Evolutionary conservation across 148 eudicot species (phyloP).

Genomic region (Chenopodium suecicum): DNA sequence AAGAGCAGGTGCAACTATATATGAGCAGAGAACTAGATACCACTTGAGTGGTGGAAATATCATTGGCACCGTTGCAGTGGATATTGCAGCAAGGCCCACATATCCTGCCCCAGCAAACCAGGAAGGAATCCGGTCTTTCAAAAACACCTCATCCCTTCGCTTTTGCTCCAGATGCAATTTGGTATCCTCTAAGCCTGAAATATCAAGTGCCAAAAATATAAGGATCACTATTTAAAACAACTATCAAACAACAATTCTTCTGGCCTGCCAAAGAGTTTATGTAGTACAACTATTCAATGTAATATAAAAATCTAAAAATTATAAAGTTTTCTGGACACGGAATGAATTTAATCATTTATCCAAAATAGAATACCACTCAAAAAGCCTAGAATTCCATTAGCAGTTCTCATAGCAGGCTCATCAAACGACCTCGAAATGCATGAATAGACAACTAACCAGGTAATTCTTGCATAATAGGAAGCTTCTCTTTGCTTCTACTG

Average conservation of each 20-base stretch:
- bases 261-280: background rate
- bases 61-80: slow-evolving; percentile 51
- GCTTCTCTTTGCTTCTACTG: slow-evolving; percentile 42
- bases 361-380: background rate
- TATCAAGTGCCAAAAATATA: slow-evolving; percentile 1
- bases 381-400: background rate
- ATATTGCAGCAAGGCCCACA: slow-evolving; percentile 62
- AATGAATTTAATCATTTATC: background rate
- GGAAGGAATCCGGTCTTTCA: slow-evolving; percentile 56
- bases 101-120: slow-evolving; percentile 76
- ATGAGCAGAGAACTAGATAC: slow-evolving; percentile 63
- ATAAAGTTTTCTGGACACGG: background rate
- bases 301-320: too few relatives aligned
- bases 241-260: background rate
- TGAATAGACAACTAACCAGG: slow-evolving; percentile 31
- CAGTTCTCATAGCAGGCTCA: background rate
- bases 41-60: slow-evolving; percentile 69
- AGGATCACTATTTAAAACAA: background rate
- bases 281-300: too few relatives aligned
- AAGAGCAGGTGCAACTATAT: slow-evolving; percentile 73
- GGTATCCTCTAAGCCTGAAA: slow-evolving; percentile 51
- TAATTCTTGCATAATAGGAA: slow-evolving; percentile 51
- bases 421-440: background rate
- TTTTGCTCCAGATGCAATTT: slow-evolving; percentile 48
- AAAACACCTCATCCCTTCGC: slow-evolving; percentile 52